Percentiles rank a stretch among this genome's conserved stretches.
Evolutionary conservation across 2,329 filamentous ascomycete genomes (phyloP).

Genomic region (Tolypocladium nubicola): DNA sequence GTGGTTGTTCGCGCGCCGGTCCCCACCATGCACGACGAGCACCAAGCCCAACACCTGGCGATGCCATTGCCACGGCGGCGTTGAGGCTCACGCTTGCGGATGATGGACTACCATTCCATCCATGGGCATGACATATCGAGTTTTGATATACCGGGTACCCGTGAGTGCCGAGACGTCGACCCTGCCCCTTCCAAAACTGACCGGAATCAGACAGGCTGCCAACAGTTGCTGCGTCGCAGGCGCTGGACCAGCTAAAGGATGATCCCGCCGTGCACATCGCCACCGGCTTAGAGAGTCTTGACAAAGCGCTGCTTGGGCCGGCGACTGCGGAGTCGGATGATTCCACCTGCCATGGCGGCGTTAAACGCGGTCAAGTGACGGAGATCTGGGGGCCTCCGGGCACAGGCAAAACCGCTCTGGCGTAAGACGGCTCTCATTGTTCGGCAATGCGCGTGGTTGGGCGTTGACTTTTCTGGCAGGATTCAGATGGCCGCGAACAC

Average conservation of each 20-base stretch:
- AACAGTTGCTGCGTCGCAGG: constrained; percentile 66
- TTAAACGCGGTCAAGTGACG: constrained; percentile 67
- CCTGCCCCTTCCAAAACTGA: not conserved
- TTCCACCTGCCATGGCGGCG: constrained; percentile 35
- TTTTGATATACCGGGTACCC: constrained; percentile 43
- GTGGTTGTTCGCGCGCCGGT: not conserved
- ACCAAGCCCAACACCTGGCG: not conserved
- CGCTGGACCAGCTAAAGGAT: constrained; percentile 48
- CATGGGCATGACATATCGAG: constrained; percentile 52
- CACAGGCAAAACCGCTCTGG: constrained; percentile 73
- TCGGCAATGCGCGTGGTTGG: not conserved
- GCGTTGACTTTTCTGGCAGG: constrained; percentile 28
- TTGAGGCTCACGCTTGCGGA: constrained; percentile 11
- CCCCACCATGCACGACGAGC: not conserved
- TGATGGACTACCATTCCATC: constrained; percentile 48
- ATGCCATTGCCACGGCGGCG: not conserved
- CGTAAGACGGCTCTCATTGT: constrained; percentile 39
- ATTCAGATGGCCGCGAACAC: constrained; percentile 59
- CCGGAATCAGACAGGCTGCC: constrained; percentile 55
- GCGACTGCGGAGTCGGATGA: constrained; percentile 6
- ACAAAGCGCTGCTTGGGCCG: constrained; percentile 28
- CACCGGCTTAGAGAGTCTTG: constrained; percentile 44
- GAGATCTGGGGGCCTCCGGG: constrained; percentile 86
- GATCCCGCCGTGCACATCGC: constrained; percentile 40
- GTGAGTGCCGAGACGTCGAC: constrained; percentile 21